Conservation (phyloP, 345 rosid species). For the Salix udensis region DNA sequence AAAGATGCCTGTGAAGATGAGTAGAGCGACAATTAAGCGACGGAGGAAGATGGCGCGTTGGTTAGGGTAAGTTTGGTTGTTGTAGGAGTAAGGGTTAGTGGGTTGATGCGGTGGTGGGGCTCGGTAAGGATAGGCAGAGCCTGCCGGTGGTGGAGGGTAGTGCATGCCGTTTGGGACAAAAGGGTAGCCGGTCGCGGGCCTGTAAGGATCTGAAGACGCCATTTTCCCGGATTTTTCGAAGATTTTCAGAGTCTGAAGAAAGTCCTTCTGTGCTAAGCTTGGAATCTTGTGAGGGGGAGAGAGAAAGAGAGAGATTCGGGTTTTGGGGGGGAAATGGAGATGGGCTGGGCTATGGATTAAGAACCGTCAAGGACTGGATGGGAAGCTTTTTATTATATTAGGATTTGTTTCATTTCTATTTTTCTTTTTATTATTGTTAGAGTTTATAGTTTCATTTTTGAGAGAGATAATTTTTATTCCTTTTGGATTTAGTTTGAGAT, state of each 20-base stretch:
- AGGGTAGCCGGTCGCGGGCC: slow-evolving; percentile 23
- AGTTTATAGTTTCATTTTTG: too few species aligned
- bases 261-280: neutral
- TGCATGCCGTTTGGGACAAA: neutral
- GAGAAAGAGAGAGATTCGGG: neutral
- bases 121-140: slow-evolving; percentile 1
- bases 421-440: too few species aligned
- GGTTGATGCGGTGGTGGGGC: slow-evolving; percentile 24
- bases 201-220: slow-evolving; percentile 3
- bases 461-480: too few species aligned
- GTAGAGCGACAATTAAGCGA: slow-evolving; percentile 32
- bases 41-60: slow-evolving; percentile 52
- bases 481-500: too few species aligned
- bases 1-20: slow-evolving; percentile 39
- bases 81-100: slow-evolving; percentile 24
- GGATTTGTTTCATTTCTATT: too few species aligned
- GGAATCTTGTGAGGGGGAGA: neutral
- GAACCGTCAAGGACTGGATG: neutral
- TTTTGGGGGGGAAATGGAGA: neutral
- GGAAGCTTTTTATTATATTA: neutral
- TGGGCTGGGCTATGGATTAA: neutral
- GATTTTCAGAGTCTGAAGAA: neutral
- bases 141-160: slow-evolving; percentile 1
- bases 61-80: slow-evolving; percentile 24
- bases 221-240: neutral